phyloP scores from a whole-genome alignment of 1,284 basidiomycete genomes.

The Cutaneotrichosporon mucoides region DNA sequence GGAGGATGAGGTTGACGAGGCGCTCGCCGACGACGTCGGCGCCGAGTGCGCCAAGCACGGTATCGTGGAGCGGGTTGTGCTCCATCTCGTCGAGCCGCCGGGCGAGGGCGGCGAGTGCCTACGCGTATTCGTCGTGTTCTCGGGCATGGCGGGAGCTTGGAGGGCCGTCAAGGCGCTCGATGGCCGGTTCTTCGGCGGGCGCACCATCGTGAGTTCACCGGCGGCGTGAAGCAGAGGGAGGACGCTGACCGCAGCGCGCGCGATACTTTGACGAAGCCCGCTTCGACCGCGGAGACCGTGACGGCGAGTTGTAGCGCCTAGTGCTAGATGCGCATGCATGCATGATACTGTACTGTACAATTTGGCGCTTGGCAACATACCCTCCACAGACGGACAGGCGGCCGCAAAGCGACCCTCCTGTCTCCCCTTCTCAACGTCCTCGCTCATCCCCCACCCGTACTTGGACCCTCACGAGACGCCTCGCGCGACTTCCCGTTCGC shows the following conservation, averaged over 20 bases:
- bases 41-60: constrained; percentile 51
- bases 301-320: constrained; percentile 24
- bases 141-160: constrained; percentile 87
- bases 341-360: not conserved
- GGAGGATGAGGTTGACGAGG: constrained; percentile 78
- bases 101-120: constrained; percentile 63
- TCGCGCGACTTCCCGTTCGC: not conserved
- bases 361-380: too few relatives aligned
- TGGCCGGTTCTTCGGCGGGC: constrained; percentile 83
- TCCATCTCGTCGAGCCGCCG: constrained; percentile 68
- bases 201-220: constrained; percentile 57
- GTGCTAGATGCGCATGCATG: not conserved
- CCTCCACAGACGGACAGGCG: too few relatives aligned
- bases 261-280: constrained; percentile 70
- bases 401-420: not conserved
- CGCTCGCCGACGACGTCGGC: constrained; percentile 81
- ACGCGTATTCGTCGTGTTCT: constrained; percentile 78
- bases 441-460: not conserved
- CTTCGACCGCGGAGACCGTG: constrained; percentile 51
- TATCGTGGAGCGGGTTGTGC: constrained; percentile 79
- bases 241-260: constrained; percentile 52
- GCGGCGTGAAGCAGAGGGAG: not conserved
- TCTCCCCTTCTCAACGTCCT: not conserved
- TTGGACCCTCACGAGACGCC: not conserved
- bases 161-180: constrained; percentile 86